Conservation (phyloP, 306 rosid species). For the Inga laurina region DNA sequence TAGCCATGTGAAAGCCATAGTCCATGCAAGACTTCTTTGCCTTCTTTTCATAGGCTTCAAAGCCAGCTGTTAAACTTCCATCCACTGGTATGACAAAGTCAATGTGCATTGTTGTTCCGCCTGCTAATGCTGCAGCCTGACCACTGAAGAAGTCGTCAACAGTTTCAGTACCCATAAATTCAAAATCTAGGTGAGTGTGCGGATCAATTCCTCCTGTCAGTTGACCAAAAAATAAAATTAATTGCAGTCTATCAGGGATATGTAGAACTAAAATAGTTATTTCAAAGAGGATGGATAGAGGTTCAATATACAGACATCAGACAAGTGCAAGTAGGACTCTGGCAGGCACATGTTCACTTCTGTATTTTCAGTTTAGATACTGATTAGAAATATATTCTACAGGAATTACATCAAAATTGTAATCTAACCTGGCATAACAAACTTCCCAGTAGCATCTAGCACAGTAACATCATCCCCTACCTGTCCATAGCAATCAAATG, state of each 20-base stretch:
- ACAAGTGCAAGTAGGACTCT: neutral
- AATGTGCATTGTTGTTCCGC: conserved; percentile 97
- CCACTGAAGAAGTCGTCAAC: conserved; percentile 89
- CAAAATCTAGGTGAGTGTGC: conserved; percentile 81
- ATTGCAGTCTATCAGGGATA: conserved; percentile 9
- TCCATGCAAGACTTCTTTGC: conserved; percentile 86
- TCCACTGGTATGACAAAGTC: conserved; percentile 79
- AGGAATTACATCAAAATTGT: conserved; percentile 16
- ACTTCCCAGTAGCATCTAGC: conserved; percentile 88
- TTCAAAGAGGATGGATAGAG: conserved; percentile 1
- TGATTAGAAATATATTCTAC: neutral
- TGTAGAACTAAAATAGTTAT: neutral
- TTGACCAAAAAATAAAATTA: conserved; percentile 29
- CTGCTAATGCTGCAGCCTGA: conserved; percentile 98
- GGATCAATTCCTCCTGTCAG: conserved; percentile 96
- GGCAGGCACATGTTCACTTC: conserved; percentile 1
- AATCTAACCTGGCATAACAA: conserved; percentile 91
- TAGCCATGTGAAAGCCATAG: conserved; percentile 96
- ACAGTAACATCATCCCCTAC: conserved; percentile 81
- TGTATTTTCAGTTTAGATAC: neutral
- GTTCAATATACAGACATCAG: neutral
- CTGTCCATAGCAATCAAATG: conserved; percentile 42
- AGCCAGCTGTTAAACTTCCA: conserved; percentile 77
- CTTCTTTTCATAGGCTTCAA: conserved; percentile 79
- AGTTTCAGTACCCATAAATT: conserved; percentile 64